Percentiles rank a stretch among this genome's conserved stretches.
These are phyloP conservation scores for Bisporella sp. DNA, from an alignment of 2,329 filamentous ascomycete genomes.

Conservation along the genomic window DNA sequence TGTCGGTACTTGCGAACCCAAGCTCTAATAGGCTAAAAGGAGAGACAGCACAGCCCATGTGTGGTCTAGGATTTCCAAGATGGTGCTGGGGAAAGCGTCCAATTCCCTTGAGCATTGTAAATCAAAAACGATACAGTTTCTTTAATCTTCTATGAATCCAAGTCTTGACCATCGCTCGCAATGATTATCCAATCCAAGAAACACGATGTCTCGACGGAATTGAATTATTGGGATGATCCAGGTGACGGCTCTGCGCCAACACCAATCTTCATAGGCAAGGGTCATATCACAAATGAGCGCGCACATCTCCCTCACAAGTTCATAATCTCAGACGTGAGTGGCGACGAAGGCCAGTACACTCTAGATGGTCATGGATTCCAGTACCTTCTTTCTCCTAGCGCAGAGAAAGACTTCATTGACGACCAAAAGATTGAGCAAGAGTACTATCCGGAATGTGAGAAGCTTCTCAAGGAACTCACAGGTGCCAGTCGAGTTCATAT, in stretches of 20 bases:
- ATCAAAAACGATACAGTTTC: too few relatives aligned
- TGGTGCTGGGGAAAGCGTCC: too few relatives aligned
- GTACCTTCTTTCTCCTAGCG: constrained; percentile 47
- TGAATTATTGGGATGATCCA: constrained; percentile 14
- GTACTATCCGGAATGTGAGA: constrained; percentile 79
- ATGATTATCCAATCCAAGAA: neutral
- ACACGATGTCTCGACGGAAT: constrained; percentile 10
- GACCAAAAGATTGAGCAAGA: constrained; percentile 57
- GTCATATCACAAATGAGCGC: constrained; percentile 4
- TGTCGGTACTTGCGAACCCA: too few relatives aligned
- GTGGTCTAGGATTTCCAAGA: too few relatives aligned
- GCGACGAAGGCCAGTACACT: constrained; percentile 53
- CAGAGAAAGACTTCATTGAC: constrained; percentile 54
- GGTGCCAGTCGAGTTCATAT: constrained; percentile 47
- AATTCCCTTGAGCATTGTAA: too few relatives aligned
- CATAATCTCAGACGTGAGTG: constrained; percentile 63
- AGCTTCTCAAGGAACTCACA: constrained; percentile 49
- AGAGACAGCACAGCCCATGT: too few relatives aligned
- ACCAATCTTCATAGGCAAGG: constrained; percentile 10
- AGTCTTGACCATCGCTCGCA: too few relatives aligned
- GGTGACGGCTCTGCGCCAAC: constrained; percentile 10
- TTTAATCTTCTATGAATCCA: too few relatives aligned
- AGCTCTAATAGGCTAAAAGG: too few relatives aligned
- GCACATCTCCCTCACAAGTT: constrained; percentile 33
- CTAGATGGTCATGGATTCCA: constrained; percentile 73